Evolutionary conservation across 1,284 basidiomycete species (phyloP).

Genomic region (Ustilago shanxiensis): DNA sequence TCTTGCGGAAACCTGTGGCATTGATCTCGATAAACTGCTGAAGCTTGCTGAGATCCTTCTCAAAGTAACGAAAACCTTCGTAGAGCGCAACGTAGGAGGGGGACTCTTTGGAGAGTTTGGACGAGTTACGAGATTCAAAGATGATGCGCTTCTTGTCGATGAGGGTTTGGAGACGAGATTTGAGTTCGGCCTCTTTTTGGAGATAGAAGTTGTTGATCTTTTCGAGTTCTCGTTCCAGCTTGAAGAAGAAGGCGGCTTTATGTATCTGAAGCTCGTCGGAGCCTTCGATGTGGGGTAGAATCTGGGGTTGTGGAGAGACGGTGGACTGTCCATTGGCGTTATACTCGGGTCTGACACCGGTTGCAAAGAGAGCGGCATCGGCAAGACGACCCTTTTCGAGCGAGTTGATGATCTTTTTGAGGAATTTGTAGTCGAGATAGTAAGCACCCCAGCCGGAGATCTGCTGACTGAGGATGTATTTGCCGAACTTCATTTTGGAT

Average conservation of each 20-base stretch:
- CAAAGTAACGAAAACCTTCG: conserved; percentile 94
- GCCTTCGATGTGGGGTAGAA: conserved; percentile 55
- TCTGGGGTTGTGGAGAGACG: conserved; percentile 49
- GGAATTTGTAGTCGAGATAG: conserved; percentile 98
- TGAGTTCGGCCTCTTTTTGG: conserved; percentile 95
- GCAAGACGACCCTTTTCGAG: conserved; percentile 89
- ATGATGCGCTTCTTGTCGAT: conserved; percentile 87
- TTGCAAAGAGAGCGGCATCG: conserved; percentile 87
- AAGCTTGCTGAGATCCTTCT: conserved; percentile 94
- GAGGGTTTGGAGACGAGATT: conserved; percentile 86
- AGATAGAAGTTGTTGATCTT: conserved; percentile 99
- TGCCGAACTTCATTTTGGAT: conserved; percentile 83
- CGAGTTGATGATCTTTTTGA: conserved; percentile 99
- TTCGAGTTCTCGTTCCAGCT: conserved; percentile 95
- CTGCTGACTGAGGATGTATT: conserved; percentile 95
- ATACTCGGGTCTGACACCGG: conserved; percentile 79
- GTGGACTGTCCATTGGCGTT: conserved; percentile 25
- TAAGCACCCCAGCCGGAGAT: conserved; percentile 96
- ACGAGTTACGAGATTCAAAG: conserved; percentile 50
- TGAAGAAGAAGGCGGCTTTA: conserved; percentile 99
- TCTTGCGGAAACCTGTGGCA: conserved; percentile 96
- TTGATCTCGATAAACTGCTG: conserved; percentile 99
- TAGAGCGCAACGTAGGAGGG: conserved; percentile 76
- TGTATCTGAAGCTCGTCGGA: conserved; percentile 76
- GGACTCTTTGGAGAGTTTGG: conserved; percentile 62